phyloP scores from a whole-genome alignment of 805 yeast species.

The Kluyveromyces starmeri region DNA sequence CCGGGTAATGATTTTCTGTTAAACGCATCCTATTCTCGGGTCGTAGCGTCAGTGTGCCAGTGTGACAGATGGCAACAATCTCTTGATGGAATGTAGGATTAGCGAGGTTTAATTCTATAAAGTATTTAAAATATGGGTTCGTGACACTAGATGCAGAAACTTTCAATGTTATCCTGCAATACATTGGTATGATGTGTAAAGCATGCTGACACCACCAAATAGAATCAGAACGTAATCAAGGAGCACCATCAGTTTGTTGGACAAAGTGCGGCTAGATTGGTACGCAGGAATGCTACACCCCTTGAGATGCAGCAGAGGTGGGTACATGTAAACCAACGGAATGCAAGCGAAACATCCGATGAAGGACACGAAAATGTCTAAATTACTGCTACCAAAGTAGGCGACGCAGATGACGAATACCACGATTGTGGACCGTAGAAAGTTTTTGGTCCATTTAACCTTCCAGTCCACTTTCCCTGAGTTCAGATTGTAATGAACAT shows the following conservation, averaged over 20 bases:
- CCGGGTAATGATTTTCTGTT: too few species aligned
- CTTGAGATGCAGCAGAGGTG: slow-evolving; percentile 64
- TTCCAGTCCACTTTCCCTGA: slow-evolving; percentile 49
- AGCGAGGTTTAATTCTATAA: too few species aligned
- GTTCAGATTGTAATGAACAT: slow-evolving; percentile 16
- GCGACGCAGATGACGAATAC: slow-evolving; percentile 48
- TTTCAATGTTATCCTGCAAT: slow-evolving; percentile 26
- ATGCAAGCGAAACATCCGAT: slow-evolving; percentile 82
- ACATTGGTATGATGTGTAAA: slow-evolving; percentile 59
- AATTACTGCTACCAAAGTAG: slow-evolving; percentile 54
- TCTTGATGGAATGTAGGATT: too few species aligned
- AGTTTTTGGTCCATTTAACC: slow-evolving; percentile 61
- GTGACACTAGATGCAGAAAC: too few species aligned
- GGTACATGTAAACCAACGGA: slow-evolving; percentile 79
- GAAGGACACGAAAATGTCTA: slow-evolving; percentile 69
- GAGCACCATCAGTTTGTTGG: slow-evolving; percentile 28
- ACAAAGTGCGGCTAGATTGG: slow-evolving; percentile 3
- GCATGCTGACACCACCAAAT: slow-evolving; percentile 54
- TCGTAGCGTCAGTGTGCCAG: too few species aligned
- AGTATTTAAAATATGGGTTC: too few species aligned
- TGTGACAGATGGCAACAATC: too few species aligned
- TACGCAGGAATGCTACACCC: slow-evolving; percentile 34
- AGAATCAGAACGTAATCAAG: slow-evolving; percentile 42
- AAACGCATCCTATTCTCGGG: too few species aligned
- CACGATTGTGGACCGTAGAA: slow-evolving; percentile 47